phyloP scores from a whole-genome alignment of 805 yeast species.

The Teunomyces stri region DNA sequence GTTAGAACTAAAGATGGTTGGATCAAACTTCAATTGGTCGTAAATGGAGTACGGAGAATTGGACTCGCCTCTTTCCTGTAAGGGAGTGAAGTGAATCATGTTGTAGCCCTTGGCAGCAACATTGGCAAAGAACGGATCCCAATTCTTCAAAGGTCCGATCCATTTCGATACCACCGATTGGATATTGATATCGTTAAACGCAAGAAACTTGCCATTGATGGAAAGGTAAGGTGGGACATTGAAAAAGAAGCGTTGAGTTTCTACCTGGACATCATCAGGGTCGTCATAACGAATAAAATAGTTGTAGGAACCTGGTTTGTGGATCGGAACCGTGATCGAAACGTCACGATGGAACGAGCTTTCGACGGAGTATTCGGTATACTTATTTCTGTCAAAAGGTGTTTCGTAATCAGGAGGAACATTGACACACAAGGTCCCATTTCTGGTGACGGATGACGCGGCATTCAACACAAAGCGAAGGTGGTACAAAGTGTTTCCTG shows the following conservation, averaged over 20 bases:
- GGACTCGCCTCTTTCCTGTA: slow-evolving; percentile 85
- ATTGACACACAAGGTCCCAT: slow-evolving; percentile 73
- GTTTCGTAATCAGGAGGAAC: slow-evolving; percentile 48
- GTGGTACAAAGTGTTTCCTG: slow-evolving; percentile 43
- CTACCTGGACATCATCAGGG: slow-evolving; percentile 18
- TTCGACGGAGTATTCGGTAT: slow-evolving; percentile 48
- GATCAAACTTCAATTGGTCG: slow-evolving; percentile 82
- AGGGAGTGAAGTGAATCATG: slow-evolving; percentile 94
- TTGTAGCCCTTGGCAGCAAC: slow-evolving; percentile 80
- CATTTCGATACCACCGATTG: slow-evolving; percentile 89
- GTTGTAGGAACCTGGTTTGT: slow-evolving; percentile 74
- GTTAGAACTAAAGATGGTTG: slow-evolving; percentile 52
- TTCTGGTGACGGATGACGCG: slow-evolving; percentile 67
- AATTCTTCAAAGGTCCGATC: slow-evolving; percentile 67
- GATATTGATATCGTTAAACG: slow-evolving; percentile 75
- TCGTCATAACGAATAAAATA: slow-evolving; percentile 63
- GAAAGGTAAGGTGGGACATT: slow-evolving; percentile 76
- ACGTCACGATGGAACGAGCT: slow-evolving; percentile 66
- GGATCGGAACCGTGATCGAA: slow-evolving; percentile 58
- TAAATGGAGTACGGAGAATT: slow-evolving; percentile 90
- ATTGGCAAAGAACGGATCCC: slow-evolving; percentile 65
- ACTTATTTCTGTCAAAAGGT: slow-evolving; percentile 56
- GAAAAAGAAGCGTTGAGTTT: slow-evolving; percentile 66
- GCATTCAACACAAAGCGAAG: slow-evolving; percentile 70
- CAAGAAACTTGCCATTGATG: slow-evolving; percentile 53